phyloP scores from a whole-genome alignment of 2,329 filamentous ascomycete genomes.

The Annulohypoxylon truncatum region DNA sequence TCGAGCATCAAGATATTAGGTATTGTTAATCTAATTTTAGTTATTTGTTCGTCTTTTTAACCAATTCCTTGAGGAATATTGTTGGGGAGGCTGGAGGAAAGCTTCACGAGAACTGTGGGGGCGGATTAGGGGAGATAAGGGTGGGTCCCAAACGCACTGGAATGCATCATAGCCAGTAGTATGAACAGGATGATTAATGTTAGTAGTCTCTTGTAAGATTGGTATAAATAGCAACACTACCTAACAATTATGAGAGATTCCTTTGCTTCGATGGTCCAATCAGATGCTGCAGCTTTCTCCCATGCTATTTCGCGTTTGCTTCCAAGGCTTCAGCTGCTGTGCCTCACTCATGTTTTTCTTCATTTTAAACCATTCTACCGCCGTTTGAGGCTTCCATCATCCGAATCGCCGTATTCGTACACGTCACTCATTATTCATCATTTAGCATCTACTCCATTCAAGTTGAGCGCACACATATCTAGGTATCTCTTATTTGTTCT shows the following conservation, averaged over 20 bases:
- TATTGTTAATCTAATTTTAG: neutral
- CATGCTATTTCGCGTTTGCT: neutral
- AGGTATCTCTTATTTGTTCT: neutral
- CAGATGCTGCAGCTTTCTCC: neutral
- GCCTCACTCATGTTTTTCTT: neutral
- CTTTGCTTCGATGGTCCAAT: conserved; percentile 17
- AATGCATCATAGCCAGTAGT: neutral
- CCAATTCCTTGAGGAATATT: neutral
- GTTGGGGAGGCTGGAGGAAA: conserved; percentile 2
- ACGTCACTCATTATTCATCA: conserved; percentile 8
- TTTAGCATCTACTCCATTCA: neutral
- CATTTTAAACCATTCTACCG: neutral
- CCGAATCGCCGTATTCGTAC: neutral
- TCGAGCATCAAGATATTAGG: conserved; percentile 4
- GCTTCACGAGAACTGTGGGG: neutral
- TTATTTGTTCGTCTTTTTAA: neutral
- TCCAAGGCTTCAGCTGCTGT: neutral
- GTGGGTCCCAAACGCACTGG: neutral
- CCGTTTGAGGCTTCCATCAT: neutral
- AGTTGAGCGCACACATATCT: neutral
- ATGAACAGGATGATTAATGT: conserved; percentile 1
- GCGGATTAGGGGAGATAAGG: conserved; percentile 10
- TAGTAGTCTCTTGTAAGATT: neutral
- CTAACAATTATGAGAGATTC: conserved; percentile 18
- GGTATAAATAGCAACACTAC: neutral